A percentile compares a stretch with the other conserved stretches of the same genome.
These are phyloP conservation scores for Pythium utonaiense DNA, from an alignment of 352 stramenopile genomes.

Conservation along the genomic window DNA sequence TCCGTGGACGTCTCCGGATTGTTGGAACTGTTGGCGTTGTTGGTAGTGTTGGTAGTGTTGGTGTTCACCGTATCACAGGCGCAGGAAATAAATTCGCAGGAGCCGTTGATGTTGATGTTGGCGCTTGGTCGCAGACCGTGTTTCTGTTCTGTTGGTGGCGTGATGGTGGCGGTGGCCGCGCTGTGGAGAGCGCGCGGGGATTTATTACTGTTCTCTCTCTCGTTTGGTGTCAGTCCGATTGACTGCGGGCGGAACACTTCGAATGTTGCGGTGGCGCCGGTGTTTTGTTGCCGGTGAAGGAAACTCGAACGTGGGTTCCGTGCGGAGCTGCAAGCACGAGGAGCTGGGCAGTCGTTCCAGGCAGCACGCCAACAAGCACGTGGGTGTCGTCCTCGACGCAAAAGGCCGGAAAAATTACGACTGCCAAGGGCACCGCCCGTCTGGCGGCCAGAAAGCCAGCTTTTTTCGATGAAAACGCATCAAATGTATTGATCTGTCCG, in stretches of 20 bases:
- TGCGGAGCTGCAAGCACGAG: neutral
- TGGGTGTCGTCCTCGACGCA: slow-evolving; percentile 17
- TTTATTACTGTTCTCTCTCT: neutral
- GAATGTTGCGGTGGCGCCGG: neutral
- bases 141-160: neutral
- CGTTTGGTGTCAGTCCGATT: neutral
- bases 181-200: neutral
- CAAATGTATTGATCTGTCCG: slow-evolving; percentile 13
- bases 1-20: neutral
- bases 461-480: slow-evolving; percentile 5
- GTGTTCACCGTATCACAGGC: neutral
- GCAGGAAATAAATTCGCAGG: neutral
- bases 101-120: neutral
- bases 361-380: neutral
- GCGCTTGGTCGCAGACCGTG: neutral
- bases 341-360: neutral
- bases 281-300: neutral
- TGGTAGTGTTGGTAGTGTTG: neutral
- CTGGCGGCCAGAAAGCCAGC: slow-evolving; percentile 20
- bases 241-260: neutral
- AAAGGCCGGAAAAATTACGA: slow-evolving; percentile 23
- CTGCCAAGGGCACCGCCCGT: slow-evolving; percentile 7
- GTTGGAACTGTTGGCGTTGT: neutral
- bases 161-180: neutral
- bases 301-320: slow-evolving; percentile 2